Base-by-base conservation (phyloP, 495 filamentous ascomycete species). In the Xylaria longipes region DNA sequence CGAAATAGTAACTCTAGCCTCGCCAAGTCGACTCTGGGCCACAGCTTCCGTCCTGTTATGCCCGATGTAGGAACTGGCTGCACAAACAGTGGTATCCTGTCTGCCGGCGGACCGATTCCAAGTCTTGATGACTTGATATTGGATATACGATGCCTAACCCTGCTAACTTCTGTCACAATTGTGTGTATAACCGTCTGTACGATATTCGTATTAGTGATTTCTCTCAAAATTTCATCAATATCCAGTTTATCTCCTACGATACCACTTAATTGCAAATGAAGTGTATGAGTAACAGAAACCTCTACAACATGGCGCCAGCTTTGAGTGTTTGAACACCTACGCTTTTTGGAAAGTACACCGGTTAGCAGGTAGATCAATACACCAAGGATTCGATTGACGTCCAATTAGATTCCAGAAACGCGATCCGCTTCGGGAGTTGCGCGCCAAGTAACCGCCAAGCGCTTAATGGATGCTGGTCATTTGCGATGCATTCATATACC, bases 391-490 rank as follows among this genome's bases (percentile, higher is more conserved):
- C 25, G 61, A 14, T 35, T 25, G 25, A 31, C 14, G 33, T 37
- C 64, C 64, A 67, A 67, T 67, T 27, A 41, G 11, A 67, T 48
- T 6, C 8, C 11, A 41, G 29, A 27, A 6, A 20, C 14, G 7
- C 25, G 45, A 14, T 52, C 48, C 17, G 48, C 31, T 56, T 67
- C 64, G 48, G 48, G 33, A 39, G 65, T 67, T 67, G 65, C 46
- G 46, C 35, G 65, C 65, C 65, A 67, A 67, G 65, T 14, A 35
- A 15, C 22, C n/a, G 50, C 39, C 41, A 65, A 65, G 62, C 62
- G 62, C 41, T 20, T 45, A 31, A 45, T 29, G 62, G 62, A 31
- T 63, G 39, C 25, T 45, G 25, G 37, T 20, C 11, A 45, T 43
- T 41, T 45, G 60, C 60, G 37, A 64, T 45, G 27, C 5, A 45